These are phyloP conservation scores for Thielaviopsis cerberus DNA, from an alignment of 2,329 filamentous ascomycete species.

Conservation along the genomic window DNA sequence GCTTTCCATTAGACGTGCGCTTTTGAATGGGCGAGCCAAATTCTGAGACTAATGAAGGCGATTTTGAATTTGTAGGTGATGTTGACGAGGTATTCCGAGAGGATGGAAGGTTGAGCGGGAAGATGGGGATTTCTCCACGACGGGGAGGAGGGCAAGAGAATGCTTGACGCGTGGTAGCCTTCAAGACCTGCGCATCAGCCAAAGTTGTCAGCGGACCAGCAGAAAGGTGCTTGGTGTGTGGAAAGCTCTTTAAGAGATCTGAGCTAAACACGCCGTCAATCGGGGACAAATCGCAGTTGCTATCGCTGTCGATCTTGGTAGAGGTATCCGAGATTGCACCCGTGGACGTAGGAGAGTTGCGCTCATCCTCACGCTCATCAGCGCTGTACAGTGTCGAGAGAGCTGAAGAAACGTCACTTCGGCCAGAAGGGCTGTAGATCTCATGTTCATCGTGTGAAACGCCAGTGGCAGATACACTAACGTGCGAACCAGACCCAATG, in stretches of 20 bases:
- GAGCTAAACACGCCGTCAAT: conserved; percentile 4
- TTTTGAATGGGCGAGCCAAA: conserved; percentile 6
- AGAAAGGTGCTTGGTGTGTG: conserved; percentile 10
- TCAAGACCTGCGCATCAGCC: not conserved
- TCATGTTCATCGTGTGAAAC: not conserved
- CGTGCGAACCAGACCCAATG: not conserved
- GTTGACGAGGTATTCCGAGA: not conserved
- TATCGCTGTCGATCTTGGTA: conserved; percentile 1
- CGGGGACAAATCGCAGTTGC: not conserved
- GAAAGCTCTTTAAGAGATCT: conserved; percentile 3
- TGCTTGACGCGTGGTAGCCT: not conserved
- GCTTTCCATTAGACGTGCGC: not conserved
- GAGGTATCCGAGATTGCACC: conserved; percentile 4
- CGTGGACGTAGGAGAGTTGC: not conserved
- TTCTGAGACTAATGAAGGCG: not conserved
- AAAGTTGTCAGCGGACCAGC: not conserved
- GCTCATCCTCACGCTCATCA: conserved; percentile 26
- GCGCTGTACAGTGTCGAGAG: conserved; percentile 39
- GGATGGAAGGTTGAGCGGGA: not conserved
- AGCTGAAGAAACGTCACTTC: conserved; percentile 31
- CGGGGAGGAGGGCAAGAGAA: conserved; percentile 9
- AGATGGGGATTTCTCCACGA: not conserved
- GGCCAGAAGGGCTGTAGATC: conserved; percentile 1
- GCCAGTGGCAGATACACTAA: not conserved
- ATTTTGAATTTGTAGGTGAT: not conserved